phyloP scores from a whole-genome alignment of 345 rosid genomes.

The Syzygium oleosum region DNA sequence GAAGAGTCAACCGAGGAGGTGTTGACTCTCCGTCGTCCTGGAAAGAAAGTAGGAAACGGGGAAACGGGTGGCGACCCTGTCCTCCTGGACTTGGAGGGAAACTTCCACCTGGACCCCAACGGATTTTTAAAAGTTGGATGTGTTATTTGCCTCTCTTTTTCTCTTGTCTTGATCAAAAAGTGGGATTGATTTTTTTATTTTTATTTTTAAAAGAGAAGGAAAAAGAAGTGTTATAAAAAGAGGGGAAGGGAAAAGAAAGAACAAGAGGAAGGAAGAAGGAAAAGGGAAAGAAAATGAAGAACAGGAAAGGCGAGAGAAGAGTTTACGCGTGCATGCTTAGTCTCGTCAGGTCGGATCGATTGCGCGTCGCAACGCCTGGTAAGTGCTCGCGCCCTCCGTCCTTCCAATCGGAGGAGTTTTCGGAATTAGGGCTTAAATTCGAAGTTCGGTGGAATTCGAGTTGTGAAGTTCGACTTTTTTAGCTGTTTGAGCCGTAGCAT shows the following conservation, averaged over 20 bases:
- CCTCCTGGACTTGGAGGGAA: not conserved
- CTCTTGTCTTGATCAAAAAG: no score
- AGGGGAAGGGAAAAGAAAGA: not conserved
- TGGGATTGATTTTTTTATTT: not conserved
- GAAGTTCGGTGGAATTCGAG: no score
- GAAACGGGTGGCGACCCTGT: not conserved
- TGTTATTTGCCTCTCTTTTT: no score
- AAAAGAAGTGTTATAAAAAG: no score
- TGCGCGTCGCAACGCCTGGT: no score
- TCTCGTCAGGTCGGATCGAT: no score
- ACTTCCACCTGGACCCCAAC: not conserved
- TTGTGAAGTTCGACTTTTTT: no score
- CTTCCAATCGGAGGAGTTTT: not conserved
- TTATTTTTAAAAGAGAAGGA: no score
- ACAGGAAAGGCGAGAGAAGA: no score
- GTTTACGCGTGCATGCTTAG: not conserved
- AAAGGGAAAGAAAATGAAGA: no score
- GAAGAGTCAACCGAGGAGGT: not conserved
- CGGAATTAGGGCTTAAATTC: not conserved
- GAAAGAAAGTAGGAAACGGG: not conserved
- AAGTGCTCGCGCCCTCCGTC: not conserved
- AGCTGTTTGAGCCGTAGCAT: not conserved
- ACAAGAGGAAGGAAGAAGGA: rapidly evolving
- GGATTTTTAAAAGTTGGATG: not conserved
- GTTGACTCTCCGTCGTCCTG: not conserved